Evolutionary conservation across 1,284 basidiomycete genomes (phyloP).

Genomic region (Cryptococcus wingfieldii): DNA sequence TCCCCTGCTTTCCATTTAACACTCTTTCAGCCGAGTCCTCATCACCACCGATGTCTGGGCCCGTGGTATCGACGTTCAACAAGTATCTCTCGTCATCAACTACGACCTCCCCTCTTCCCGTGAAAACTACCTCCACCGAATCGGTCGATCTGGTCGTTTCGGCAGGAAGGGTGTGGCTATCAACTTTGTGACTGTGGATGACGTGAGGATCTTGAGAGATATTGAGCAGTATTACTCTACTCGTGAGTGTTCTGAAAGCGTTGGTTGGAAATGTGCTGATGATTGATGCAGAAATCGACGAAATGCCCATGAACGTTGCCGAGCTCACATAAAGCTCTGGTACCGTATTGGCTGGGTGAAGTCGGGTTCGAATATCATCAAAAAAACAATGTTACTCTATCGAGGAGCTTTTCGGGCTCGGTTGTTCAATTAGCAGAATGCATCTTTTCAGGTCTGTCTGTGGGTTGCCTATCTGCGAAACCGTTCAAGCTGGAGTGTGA

Average conservation of each 20-base stretch:
- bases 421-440: too few relatives aligned
- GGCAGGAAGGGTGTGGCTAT: constrained; percentile 51
- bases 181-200: constrained; percentile 44
- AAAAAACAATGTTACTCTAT: too few relatives aligned
- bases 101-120: constrained; percentile 72
- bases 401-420: too few relatives aligned
- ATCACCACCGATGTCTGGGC: constrained; percentile 99
- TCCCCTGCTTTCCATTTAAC: background rate
- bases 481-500: too few relatives aligned
- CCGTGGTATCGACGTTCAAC: constrained; percentile 96
- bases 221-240: constrained; percentile 34
- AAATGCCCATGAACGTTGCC: constrained; percentile 84
- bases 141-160: constrained; percentile 58
- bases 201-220: constrained; percentile 37
- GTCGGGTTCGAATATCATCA: too few relatives aligned
- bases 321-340: constrained; percentile 12
- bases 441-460: too few relatives aligned
- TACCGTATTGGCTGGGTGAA: too few relatives aligned
- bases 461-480: too few relatives aligned
- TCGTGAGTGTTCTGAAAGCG: constrained; percentile 58
- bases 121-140: constrained; percentile 56
- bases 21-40: constrained; percentile 66
- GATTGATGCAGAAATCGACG: constrained; percentile 71
- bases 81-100: constrained; percentile 97
- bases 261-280: constrained; percentile 27